Evolutionary conservation across 306 rosid genomes (phyloP).

Genomic region (Rubus parviflorus): DNA sequence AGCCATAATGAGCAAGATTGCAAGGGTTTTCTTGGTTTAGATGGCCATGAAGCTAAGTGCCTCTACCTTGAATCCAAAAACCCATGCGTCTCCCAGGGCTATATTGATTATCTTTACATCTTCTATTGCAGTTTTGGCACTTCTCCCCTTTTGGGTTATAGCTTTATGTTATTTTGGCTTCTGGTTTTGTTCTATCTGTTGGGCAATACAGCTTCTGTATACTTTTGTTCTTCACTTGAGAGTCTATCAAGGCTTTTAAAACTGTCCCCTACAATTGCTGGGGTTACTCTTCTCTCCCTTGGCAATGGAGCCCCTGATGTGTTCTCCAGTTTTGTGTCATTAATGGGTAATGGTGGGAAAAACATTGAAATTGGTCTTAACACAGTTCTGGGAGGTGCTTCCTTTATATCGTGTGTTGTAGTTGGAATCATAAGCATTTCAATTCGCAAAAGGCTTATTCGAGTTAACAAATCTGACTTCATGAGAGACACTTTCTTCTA

Average conservation of each 20-base stretch:
- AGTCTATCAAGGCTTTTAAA: constrained; percentile 56
- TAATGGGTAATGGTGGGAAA: constrained; percentile 49
- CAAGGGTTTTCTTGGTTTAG: constrained; percentile 31
- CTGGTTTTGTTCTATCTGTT: constrained; percentile 66
- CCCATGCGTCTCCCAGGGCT: constrained; percentile 64
- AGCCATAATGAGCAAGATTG: constrained; percentile 31
- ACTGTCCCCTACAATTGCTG: constrained; percentile 85
- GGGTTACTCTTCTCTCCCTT: constrained; percentile 80
- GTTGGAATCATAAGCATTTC: constrained; percentile 66
- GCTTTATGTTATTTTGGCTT: constrained; percentile 58
- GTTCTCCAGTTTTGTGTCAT: constrained; percentile 69
- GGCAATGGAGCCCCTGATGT: constrained; percentile 95
- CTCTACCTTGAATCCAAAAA: constrained; percentile 37
- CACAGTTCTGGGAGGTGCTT: constrained; percentile 77
- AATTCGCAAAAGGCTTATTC: constrained; percentile 34
- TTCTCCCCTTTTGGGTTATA: constrained; percentile 47
- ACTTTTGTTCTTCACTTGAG: constrained; percentile 70
- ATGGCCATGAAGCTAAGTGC: constrained; percentile 52
- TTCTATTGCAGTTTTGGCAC: constrained; percentile 62
- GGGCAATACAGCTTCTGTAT: constrained; percentile 81
- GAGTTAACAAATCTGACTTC: constrained; percentile 58
- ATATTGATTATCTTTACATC: constrained; percentile 64
- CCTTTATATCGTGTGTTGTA: constrained; percentile 63
- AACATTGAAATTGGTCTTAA: constrained; percentile 61
- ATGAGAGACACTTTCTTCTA: constrained; percentile 60